Conservation (phyloP, 371 early-diverging fungal genomes). For the Fennellomyces sp. region DNA sequence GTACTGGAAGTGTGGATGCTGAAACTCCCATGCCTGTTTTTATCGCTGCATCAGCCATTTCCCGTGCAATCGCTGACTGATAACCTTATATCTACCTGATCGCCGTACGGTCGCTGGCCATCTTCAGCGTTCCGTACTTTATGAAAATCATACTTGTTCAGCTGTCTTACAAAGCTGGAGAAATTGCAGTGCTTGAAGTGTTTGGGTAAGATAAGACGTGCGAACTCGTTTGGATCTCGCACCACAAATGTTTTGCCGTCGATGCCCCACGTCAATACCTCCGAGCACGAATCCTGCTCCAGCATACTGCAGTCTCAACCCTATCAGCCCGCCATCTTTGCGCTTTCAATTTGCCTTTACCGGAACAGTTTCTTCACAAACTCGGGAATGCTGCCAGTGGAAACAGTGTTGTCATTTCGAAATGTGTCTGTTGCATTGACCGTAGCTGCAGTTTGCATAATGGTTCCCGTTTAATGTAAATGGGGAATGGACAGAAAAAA, state of each 20-base stretch:
- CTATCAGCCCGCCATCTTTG: not conserved
- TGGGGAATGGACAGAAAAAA: too few relatives aligned
- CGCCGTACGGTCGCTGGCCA: conserved; percentile 60
- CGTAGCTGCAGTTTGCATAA: not conserved
- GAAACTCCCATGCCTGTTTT: conserved; percentile 77
- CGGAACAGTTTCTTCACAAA: conserved; percentile 52
- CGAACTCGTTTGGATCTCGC: conserved; percentile 74
- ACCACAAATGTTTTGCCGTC: conserved; percentile 85
- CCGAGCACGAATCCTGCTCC: conserved; percentile 65
- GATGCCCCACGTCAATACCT: conserved; percentile 73
- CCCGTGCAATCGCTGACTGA: not conserved
- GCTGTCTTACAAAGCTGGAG: conserved; percentile 91
- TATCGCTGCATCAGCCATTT: too few relatives aligned
- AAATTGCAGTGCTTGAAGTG: conserved; percentile 95
- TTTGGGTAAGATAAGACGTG: conserved; percentile 74
- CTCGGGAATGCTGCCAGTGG: conserved; percentile 32
- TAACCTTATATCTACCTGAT: conserved; percentile 49
- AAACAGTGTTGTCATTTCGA: not conserved
- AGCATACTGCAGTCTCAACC: conserved; percentile 44
- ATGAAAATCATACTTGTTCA: conserved; percentile 95
- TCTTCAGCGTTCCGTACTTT: conserved; percentile 72
- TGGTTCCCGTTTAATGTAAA: not conserved
- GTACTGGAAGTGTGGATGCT: conserved; percentile 72
- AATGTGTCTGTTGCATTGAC: not conserved
- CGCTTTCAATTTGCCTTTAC: conserved; percentile 13